Evolutionary conservation across 2,329 filamentous ascomycete genomes (phyloP).

Genomic region (Nakataea oryzae): DNA sequence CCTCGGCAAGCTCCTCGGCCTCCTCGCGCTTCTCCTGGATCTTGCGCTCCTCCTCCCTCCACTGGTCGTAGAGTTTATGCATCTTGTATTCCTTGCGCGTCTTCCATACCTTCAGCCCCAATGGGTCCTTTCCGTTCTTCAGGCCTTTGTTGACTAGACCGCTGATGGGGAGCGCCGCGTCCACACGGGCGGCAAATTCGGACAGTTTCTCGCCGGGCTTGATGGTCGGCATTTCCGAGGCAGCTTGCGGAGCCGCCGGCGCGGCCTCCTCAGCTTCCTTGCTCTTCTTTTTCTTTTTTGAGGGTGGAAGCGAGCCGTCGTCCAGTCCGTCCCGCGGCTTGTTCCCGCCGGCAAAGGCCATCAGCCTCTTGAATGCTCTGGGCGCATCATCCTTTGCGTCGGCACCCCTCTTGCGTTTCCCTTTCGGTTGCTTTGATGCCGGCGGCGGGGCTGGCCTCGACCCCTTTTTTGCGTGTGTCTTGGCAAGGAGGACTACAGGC

Average conservation of each 20-base stretch:
- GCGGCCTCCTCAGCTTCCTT: slow-evolving; percentile 10
- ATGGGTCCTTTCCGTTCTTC: slow-evolving; percentile 50
- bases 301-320: slow-evolving; percentile 40
- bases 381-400: slow-evolving; percentile 66
- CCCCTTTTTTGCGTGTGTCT: slow-evolving; percentile 19
- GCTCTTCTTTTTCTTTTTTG: slow-evolving; percentile 20
- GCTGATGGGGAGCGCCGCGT: slow-evolving; percentile 69
- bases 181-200: slow-evolving; percentile 73
- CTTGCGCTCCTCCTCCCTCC: slow-evolving; percentile 56
- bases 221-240: slow-evolving; percentile 51
- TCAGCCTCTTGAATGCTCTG: slow-evolving; percentile 74
- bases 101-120: slow-evolving; percentile 54
- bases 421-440: slow-evolving; percentile 21
- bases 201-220: slow-evolving; percentile 73
- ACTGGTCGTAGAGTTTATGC: slow-evolving; percentile 70
- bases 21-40: slow-evolving; percentile 55
- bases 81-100: slow-evolving; percentile 82
- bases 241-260: neutral
- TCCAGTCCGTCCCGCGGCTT: slow-evolving; percentile 56
- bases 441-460: slow-evolving; percentile 13
- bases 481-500: slow-evolving; percentile 26
- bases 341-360: slow-evolving; percentile 61
- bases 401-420: slow-evolving; percentile 35
- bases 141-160: slow-evolving; percentile 55
- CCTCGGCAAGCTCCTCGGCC: slow-evolving; percentile 52